Conservation (phyloP, 805 yeast species). For the Ogataea ganodermae region DNA sequence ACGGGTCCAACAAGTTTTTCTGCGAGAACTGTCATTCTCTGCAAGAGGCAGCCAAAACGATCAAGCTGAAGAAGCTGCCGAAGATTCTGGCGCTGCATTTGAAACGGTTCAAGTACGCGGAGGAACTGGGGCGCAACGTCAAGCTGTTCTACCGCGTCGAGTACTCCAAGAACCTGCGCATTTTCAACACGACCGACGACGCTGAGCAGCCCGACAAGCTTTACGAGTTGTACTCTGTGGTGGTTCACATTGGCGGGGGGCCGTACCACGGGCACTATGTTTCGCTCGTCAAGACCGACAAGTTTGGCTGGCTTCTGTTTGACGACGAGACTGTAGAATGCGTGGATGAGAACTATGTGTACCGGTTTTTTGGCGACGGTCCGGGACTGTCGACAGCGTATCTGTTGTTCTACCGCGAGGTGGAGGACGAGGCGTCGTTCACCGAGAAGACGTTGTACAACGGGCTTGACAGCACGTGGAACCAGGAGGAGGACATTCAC, state of each 20-base stretch:
- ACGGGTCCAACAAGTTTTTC: constrained; percentile 86
- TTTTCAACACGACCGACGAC: constrained; percentile 67
- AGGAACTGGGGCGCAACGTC: constrained; percentile 74
- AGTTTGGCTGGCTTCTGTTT: constrained; percentile 85
- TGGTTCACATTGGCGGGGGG: constrained; percentile 95
- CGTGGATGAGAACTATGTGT: constrained; percentile 80
- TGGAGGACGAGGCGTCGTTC: constrained; percentile 43
- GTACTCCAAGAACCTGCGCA: constrained; percentile 72
- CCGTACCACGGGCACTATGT: constrained; percentile 98
- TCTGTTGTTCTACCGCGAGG: constrained; percentile 74
- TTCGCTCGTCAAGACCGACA: constrained; percentile 74
- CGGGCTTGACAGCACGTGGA: constrained; percentile 29
- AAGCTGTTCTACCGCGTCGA: constrained; percentile 84
- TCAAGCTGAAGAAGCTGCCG: constrained; percentile 77
- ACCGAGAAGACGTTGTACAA: constrained; percentile 30
- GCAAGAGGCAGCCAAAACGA: constrained; percentile 92
- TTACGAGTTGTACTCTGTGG: constrained; percentile 82
- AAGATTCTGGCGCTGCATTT: constrained; percentile 78
- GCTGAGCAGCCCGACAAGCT: constrained; percentile 52
- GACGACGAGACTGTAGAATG: constrained; percentile 95
- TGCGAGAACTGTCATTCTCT: constrained; percentile 88
- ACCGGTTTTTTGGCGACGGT: constrained; percentile 84
- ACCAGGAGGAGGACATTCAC: constrained; percentile 20
- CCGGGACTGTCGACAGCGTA: constrained; percentile 91
- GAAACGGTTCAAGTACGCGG: constrained; percentile 90